A percentile compares a stretch with the other conserved stretches of the same genome.
Evolutionary conservation across 805 yeast species (phyloP).

Genomic region (Yarrowia yakushimensis): DNA sequence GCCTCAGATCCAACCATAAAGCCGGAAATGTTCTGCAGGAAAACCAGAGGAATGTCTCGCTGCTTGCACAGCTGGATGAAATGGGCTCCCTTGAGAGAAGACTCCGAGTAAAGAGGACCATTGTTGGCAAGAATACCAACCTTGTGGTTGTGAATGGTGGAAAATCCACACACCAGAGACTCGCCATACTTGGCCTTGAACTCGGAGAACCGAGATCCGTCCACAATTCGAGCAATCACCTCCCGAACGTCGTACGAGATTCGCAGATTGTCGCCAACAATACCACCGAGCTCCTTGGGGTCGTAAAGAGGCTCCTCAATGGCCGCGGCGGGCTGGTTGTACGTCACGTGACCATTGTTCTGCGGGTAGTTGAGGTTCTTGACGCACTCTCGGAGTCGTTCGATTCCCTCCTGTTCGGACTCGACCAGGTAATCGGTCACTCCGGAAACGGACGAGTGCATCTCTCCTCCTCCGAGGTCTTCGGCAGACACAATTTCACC

Average conservation of each 20-base stretch:
- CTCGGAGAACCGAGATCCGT: conserved; percentile 36
- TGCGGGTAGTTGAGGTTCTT: conserved; percentile 30
- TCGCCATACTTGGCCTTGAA: conserved; percentile 37
- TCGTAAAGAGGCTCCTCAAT: conserved; percentile 35
- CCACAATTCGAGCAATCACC: conserved; percentile 37
- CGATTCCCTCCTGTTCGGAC: conserved; percentile 37
- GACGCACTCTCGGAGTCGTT: conserved; percentile 33
- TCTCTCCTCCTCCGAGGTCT: conserved; percentile 38
- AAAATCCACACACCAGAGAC: conserved; percentile 36
- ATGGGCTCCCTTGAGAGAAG: conserved; percentile 38
- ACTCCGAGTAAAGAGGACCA: conserved; percentile 36
- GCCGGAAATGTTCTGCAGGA: conserved; percentile 37
- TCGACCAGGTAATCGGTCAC: conserved; percentile 37
- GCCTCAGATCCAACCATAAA: conserved; percentile 39
- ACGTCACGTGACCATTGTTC: conserved; percentile 18
- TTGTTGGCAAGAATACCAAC: conserved; percentile 38
- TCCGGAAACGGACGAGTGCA: conserved; percentile 37
- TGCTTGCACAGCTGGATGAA: conserved; percentile 38
- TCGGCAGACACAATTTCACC: conserved; percentile 37
- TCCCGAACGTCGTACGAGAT: conserved; percentile 37
- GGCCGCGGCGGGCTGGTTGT: conserved; percentile 15
- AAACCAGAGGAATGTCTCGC: conserved; percentile 36
- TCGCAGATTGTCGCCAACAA: conserved; percentile 36
- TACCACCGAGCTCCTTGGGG: conserved; percentile 35
- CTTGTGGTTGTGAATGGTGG: conserved; percentile 35